Evolutionary conservation across 495 filamentous ascomycete genomes (phyloP).

Genomic region (Astrothelium subdiscretum): DNA sequence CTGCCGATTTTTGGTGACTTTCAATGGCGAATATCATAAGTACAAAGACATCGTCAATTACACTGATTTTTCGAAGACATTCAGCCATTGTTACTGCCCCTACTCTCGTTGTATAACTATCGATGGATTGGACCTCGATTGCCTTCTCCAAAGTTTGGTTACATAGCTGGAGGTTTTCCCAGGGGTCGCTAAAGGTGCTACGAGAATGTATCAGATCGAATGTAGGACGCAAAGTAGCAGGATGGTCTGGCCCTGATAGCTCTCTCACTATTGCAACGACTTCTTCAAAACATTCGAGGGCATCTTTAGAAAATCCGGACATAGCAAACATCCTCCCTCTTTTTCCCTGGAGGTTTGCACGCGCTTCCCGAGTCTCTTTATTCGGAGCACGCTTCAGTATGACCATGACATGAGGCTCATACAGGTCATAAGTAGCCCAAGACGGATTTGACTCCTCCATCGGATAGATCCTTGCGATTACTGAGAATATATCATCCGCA

Average conservation of each 20-base stretch:
- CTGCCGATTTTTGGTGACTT: background rate
- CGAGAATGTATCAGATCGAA: background rate
- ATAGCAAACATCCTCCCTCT: background rate
- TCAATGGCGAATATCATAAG: background rate
- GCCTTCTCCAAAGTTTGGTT: background rate
- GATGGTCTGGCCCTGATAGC: background rate
- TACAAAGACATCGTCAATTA: background rate
- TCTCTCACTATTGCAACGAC: background rate
- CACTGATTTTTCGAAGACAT: background rate
- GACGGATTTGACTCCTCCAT: background rate
- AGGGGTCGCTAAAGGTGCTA: background rate
- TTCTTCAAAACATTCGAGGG: background rate
- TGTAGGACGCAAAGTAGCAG: background rate
- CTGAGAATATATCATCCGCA: background rate
- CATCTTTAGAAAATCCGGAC: background rate
- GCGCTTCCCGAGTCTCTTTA: background rate
- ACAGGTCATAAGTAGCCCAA: background rate
- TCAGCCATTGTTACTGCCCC: background rate
- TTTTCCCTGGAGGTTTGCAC: background rate
- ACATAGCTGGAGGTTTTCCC: background rate
- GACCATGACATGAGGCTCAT: background rate
- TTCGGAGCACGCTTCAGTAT: background rate
- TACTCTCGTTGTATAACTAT: background rate
- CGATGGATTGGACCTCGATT: background rate
- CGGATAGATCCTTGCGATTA: background rate